A percentile compares a stretch with the other conserved stretches of the same genome.
These are phyloP conservation scores for Protomyces lactucae-debilis DNA, from an alignment of 1,139 yeast genomes.

Conservation along the genomic window DNA sequence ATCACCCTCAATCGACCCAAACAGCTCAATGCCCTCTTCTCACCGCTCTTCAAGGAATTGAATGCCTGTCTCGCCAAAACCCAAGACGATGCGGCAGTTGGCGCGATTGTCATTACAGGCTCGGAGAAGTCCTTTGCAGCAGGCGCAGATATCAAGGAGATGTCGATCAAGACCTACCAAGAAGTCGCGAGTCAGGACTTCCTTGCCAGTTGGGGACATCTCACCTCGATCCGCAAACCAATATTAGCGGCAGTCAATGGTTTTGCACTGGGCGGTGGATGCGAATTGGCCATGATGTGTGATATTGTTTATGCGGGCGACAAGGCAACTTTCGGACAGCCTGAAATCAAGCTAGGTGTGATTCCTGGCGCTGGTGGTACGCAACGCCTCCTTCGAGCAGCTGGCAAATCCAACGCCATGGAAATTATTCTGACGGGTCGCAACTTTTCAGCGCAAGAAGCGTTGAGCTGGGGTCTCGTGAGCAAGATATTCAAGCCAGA, in stretches of 20 bases:
- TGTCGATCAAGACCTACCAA: constrained; percentile 44
- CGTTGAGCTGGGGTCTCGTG: constrained; percentile 50
- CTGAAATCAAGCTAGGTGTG: constrained; percentile 51
- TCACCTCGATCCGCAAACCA: constrained; percentile 44
- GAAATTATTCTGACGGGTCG: constrained; percentile 49
- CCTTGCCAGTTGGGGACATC: constrained; percentile 43
- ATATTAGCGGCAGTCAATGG: constrained; percentile 53
- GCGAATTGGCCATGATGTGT: constrained; percentile 51
- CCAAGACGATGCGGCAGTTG: constrained; percentile 43
- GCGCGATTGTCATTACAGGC: constrained; percentile 50
- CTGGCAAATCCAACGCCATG: constrained; percentile 50
- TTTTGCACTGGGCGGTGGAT: constrained; percentile 53
- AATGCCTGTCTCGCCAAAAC: constrained; percentile 43
- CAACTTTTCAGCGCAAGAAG: constrained; percentile 45
- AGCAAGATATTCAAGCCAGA: constrained; percentile 45
- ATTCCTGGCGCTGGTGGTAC: constrained; percentile 56
- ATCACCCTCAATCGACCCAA: constrained; percentile 62
- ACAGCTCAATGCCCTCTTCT: constrained; percentile 60
- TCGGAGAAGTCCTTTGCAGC: constrained; percentile 49
- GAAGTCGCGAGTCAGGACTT: constrained; percentile 41
- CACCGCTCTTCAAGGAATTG: constrained; percentile 46
- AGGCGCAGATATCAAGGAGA: constrained; percentile 53
- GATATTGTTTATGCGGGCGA: constrained; percentile 51
- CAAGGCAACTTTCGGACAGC: constrained; percentile 51
- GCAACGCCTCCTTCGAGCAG: constrained; percentile 46